Base-by-base conservation (phyloP, 371 early-diverging fungal species). In the Funneliformis caledonium region DNA sequence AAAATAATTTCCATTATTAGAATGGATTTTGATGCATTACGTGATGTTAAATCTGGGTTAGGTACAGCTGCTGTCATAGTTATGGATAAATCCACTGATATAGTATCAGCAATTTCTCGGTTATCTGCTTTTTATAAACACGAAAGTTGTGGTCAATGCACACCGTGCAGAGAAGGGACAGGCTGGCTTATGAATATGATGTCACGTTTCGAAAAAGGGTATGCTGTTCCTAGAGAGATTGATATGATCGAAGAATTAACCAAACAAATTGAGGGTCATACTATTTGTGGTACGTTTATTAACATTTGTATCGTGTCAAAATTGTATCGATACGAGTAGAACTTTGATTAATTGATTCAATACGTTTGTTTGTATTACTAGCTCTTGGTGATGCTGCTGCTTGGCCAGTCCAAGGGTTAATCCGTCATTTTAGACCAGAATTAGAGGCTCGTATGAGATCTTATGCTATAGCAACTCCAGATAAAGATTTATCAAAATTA, bases 141-240 rank as follows among this genome's bases (percentile, higher is more conserved):
- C 88, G 99, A 98, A 88, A 93, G 93, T 62, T 98, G 99, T 82
- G 99, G 99, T 83, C 98, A 98, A 89, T 98, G 99, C 89, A 98
- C 99, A 60, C 99, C 99, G 11, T 98, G 99, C 88, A 92, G 99
- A 83, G 99, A 98, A 88, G 99, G 98, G 43, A 96, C 97, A 48
- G 90, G 91, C 47, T 98, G 99, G 99, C 87, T 98, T 80, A 94
- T 94, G 78, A 89, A 94, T 84, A 98, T 97, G 94, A 98, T 98
- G 99, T 88, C 90, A 52, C 93, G 98, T 75, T 96, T 97, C 84
- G 97, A 95, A 85, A 88, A 85, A n/a, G 98, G 98, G 60, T 87
- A 95, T 80, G 97, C 94, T 11, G 90, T 91, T 26, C 85, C 88
- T 56, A 91, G 93, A 61, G 98, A 97, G 86, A 97, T 98, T 87